These are phyloP conservation scores for Skeletonema costatum DNA, from an alignment of 108 stramenopile species.

Conservation along the genomic window DNA sequence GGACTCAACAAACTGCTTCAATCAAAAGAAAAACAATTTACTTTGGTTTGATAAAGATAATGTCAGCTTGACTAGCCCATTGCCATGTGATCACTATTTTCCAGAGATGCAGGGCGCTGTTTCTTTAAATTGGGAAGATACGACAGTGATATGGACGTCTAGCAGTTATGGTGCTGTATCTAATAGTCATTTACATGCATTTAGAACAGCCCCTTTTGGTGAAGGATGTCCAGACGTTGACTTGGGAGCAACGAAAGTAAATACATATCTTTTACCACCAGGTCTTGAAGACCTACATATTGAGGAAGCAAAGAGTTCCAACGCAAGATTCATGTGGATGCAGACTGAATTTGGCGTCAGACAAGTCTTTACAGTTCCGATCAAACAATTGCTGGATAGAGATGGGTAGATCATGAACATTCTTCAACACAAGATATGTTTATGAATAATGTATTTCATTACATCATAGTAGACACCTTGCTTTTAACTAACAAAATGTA, in stretches of 20 bases:
- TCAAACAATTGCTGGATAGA: slow-evolving; percentile 1
- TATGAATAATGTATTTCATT: not conserved
- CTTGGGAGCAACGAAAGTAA: not conserved
- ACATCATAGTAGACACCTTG: not conserved
- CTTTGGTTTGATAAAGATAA: slow-evolving; percentile 16
- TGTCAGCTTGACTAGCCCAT: not conserved
- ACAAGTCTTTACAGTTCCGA: slow-evolving; percentile 16
- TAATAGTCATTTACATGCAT: slow-evolving; percentile 30
- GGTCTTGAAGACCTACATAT: slow-evolving; percentile 39
- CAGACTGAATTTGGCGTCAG: slow-evolving; percentile 27
- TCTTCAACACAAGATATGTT: not conserved
- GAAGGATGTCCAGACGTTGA: slow-evolving; percentile 8
- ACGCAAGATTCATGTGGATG: slow-evolving; percentile 28
- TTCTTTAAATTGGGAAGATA: not conserved
- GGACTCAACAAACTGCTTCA: slow-evolving; percentile 18
- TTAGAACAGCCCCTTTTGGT: not conserved
- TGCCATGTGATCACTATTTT: slow-evolving; percentile 22
- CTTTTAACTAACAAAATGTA: not conserved
- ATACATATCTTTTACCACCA: slow-evolving; percentile 18
- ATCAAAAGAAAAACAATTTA: slow-evolving; percentile 4
- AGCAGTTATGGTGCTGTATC: slow-evolving; percentile 25
- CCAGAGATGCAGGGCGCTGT: slow-evolving; percentile 39
- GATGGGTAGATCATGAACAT: not conserved
- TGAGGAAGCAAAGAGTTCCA: not conserved
- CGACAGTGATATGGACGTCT: slow-evolving; percentile 5